Percentiles rank a stretch among this genome's conserved stretches.
These are phyloP conservation scores for Penicillium sp. DNA, from an alignment of 2,329 filamentous ascomycete genomes.

Conservation along the genomic window DNA sequence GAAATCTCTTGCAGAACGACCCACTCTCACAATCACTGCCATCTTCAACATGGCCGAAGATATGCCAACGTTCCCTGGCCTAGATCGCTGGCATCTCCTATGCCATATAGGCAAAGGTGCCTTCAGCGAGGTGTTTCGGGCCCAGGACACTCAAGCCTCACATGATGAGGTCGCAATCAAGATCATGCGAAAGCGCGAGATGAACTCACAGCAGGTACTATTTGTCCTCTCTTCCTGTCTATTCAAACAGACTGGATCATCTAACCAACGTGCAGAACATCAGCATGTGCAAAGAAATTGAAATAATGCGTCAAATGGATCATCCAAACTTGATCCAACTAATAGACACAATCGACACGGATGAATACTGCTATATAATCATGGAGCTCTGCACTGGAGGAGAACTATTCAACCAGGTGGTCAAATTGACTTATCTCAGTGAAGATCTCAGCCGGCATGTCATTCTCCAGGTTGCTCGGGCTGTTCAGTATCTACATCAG, in stretches of 20 bases:
- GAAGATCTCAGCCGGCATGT: constrained; percentile 20
- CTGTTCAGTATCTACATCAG: constrained; percentile 12
- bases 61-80: constrained; percentile 10
- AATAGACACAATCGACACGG: constrained; percentile 11
- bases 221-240: neutral
- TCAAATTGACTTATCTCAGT: constrained; percentile 13
- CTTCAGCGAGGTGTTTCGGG: constrained; percentile 16
- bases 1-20: neutral
- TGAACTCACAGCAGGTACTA: constrained; percentile 13
- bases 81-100: constrained; percentile 11
- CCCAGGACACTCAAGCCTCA: constrained; percentile 3
- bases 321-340: constrained; percentile 7
- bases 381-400: constrained; percentile 9
- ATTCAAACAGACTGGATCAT: neutral
- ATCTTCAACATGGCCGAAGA: neutral
- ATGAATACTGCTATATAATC: constrained; percentile 4
- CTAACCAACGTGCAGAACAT: constrained; percentile 4
- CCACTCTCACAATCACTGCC: neutral
- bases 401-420: constrained; percentile 13
- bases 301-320: constrained; percentile 9
- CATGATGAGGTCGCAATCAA: constrained; percentile 11
- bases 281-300: constrained; percentile 9
- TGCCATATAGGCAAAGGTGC: constrained; percentile 11
- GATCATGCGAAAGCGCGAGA: constrained; percentile 13
- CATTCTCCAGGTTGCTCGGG: constrained; percentile 13